Conservation (phyloP, 805 yeast species). For the Schizosaccharomyces lindneri region DNA sequence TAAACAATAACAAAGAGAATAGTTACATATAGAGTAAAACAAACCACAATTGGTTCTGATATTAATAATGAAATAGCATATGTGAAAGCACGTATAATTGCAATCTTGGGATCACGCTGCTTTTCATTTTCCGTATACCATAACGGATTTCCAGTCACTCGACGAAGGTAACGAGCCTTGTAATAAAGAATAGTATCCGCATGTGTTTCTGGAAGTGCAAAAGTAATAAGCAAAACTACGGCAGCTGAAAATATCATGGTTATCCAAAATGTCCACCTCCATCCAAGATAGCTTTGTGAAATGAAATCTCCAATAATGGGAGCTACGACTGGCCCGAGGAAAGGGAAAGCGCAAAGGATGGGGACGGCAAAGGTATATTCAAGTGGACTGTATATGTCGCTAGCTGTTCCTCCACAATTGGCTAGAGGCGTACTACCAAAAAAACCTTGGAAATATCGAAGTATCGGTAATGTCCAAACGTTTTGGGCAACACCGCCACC, state of each 20-base stretch:
- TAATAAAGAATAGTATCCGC: slow-evolving; percentile 62
- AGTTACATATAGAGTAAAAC: slow-evolving; percentile 68
- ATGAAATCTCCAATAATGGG: slow-evolving; percentile 75
- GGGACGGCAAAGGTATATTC: slow-evolving; percentile 78
- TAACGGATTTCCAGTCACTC: slow-evolving; percentile 63
- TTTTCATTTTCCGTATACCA: slow-evolving; percentile 82
- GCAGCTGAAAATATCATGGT: slow-evolving; percentile 54
- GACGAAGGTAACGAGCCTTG: slow-evolving; percentile 44
- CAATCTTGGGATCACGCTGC: slow-evolving; percentile 38
- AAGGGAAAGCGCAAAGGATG: slow-evolving; percentile 74
- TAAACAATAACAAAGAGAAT: slow-evolving; percentile 71
- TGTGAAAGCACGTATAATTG: slow-evolving; percentile 41
- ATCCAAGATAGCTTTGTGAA: slow-evolving; percentile 33
- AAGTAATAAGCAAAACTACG: slow-evolving; percentile 59
- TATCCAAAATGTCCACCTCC: slow-evolving; percentile 54
- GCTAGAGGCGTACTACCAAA: slow-evolving; percentile 64
- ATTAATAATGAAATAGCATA: slow-evolving; percentile 49
- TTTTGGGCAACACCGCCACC: slow-evolving; percentile 71
- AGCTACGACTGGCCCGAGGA: slow-evolving; percentile 78
- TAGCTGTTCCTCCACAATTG: slow-evolving; percentile 73
- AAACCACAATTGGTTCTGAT: slow-evolving; percentile 65
- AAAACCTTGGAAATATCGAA: slow-evolving; percentile 72
- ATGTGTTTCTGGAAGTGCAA: slow-evolving; percentile 35
- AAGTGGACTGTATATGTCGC: slow-evolving; percentile 62
- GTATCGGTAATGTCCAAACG: slow-evolving; percentile 53